These are phyloP conservation scores for Trichoderma atrobrunneum DNA, from an alignment of 2,329 filamentous ascomycete species.

Conservation along the genomic window DNA sequence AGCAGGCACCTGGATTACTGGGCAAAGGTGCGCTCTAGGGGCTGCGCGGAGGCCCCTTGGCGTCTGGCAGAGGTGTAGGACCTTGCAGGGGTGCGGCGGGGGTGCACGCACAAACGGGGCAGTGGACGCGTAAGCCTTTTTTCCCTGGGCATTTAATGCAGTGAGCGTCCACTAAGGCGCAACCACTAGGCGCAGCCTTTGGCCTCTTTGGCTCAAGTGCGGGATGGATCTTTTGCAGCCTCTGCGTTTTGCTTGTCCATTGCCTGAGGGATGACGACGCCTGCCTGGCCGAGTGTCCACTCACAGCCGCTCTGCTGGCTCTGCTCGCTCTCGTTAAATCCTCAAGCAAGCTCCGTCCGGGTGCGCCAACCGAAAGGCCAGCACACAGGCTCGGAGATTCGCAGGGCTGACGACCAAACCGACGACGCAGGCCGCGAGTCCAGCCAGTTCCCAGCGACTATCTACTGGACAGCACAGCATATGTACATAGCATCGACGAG, in stretches of 20 bases:
- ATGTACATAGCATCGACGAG: not conserved
- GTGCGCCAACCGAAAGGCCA: constrained; percentile 17
- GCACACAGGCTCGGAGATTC: constrained; percentile 7
- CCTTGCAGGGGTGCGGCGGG: constrained; percentile 22
- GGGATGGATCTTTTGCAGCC: constrained; percentile 17
- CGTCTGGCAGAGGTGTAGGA: constrained; percentile 6
- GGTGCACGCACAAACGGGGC: constrained; percentile 21
- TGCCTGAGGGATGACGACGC: constrained; percentile 34
- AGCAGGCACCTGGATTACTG: not conserved
- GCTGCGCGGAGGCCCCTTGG: constrained; percentile 15
- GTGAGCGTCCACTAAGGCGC: constrained; percentile 9
- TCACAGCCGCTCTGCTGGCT: not conserved
- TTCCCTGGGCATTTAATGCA: constrained; percentile 9
- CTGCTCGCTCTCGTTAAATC: not conserved
- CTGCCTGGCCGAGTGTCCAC: constrained; percentile 9
- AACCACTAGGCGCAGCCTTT: constrained; percentile 14
- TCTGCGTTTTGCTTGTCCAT: constrained; percentile 3
- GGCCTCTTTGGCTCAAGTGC: constrained; percentile 9
- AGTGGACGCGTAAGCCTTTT: constrained; percentile 33
- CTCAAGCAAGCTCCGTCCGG: not conserved
- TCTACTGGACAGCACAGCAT: not conserved
- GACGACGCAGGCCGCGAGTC: constrained; percentile 13
- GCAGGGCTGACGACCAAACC: constrained; percentile 25
- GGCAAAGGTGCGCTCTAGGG: constrained; percentile 9
- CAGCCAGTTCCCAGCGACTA: not conserved